A percentile compares a stretch with the other conserved stretches of the same genome.
Conservation (phyloP, 306 rosid species). For the Morella rubra region DNA sequence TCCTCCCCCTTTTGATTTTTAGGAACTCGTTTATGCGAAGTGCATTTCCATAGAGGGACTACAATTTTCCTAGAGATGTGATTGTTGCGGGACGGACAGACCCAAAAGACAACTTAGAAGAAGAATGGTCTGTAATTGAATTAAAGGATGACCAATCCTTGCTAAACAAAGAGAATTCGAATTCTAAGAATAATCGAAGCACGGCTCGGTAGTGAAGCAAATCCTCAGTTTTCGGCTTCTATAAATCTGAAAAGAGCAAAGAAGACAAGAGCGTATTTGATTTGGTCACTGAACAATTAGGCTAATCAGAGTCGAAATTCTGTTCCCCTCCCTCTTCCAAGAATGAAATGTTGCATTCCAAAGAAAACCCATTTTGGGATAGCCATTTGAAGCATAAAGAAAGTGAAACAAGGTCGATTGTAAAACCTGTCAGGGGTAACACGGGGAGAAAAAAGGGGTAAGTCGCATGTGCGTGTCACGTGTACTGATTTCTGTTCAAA, state of each 20-base stretch:
- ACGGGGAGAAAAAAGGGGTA: too few species aligned
- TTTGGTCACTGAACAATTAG: too few species aligned
- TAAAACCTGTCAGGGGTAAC: too few species aligned
- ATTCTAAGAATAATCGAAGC: slow-evolving; percentile 51
- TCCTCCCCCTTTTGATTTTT: neutral
- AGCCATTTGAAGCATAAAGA: slow-evolving; percentile 25
- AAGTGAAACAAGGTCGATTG: slow-evolving; percentile 24
- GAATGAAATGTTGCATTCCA: slow-evolving; percentile 23
- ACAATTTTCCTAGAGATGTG: slow-evolving; percentile 77
- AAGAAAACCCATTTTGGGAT: slow-evolving; percentile 14
- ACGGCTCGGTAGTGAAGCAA: slow-evolving; percentile 60
- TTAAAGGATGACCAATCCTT: slow-evolving; percentile 64
- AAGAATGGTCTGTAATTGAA: slow-evolving; percentile 83
- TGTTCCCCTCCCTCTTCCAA: slow-evolving; percentile 6
- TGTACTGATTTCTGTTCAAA: too few species aligned
- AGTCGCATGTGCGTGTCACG: too few species aligned
- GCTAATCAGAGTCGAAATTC: slow-evolving; percentile 14
- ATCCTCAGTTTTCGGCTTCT: slow-evolving; percentile 65
- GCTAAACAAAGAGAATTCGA: slow-evolving; percentile 44
- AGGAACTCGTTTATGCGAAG: slow-evolving; percentile 85
- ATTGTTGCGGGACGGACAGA: slow-evolving; percentile 41
- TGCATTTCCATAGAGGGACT: slow-evolving; percentile 77
- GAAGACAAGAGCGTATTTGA: slow-evolving; percentile 67
- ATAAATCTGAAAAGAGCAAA: slow-evolving; percentile 49
- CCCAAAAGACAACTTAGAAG: neutral